These are phyloP conservation scores for Kockovaella imperatae DNA, from an alignment of 768 basidiomycete species.

Conservation along the genomic window DNA sequence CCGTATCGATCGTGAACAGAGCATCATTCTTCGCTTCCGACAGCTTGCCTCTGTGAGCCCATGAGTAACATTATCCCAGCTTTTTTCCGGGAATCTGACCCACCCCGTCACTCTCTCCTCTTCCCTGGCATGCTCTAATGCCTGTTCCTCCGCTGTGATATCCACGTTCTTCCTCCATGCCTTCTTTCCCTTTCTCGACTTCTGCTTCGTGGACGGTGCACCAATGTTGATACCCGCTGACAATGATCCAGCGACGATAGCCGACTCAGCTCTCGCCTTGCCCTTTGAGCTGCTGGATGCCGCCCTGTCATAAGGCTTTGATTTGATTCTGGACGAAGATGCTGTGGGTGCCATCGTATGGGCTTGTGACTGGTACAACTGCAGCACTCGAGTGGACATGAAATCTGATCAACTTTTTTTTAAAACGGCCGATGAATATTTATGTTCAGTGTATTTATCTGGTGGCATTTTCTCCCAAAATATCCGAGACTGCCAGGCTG, in stretches of 20 bases:
- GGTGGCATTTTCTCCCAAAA: background rate
- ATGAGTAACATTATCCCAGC: background rate
- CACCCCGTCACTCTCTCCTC: conserved; percentile 78
- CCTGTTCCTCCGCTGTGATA: conserved; percentile 66
- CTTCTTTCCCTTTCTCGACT: conserved; percentile 80
- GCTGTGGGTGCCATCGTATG: background rate
- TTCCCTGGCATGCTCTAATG: conserved; percentile 65
- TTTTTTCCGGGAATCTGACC: conserved; percentile 38
- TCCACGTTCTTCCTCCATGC: conserved; percentile 93
- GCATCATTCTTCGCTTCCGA: conserved; percentile 55
- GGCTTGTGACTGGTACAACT: background rate
- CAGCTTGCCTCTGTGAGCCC: conserved; percentile 8
- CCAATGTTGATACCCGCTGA: conserved; percentile 25
- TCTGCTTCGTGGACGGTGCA: conserved; percentile 51
- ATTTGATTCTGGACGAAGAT: background rate
- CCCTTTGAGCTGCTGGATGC: background rate
- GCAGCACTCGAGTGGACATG: background rate
- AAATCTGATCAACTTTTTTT: background rate
- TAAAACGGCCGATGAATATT: background rate
- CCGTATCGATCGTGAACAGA: conserved; percentile 70
- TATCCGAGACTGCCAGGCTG: background rate
- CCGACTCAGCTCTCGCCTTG: conserved; percentile 11
- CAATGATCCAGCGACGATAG: background rate
- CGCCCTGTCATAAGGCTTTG: conserved; percentile 1
- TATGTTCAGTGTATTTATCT: background rate